Evolutionary conservation across 2,329 filamentous ascomycete genomes (phyloP).

Genomic region (Xylogone sp.): DNA sequence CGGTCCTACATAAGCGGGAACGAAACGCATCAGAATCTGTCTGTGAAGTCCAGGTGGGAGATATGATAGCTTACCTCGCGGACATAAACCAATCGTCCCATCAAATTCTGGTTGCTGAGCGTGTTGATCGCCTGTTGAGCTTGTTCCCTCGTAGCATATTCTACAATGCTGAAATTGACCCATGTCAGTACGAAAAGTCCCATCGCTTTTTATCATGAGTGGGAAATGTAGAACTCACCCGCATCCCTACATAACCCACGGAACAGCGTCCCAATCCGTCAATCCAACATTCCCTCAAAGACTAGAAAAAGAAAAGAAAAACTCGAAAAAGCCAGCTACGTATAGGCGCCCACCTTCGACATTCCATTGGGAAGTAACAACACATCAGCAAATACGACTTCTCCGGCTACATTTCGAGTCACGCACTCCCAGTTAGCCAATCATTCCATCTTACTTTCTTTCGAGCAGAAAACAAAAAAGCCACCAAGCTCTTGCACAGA

Average conservation of each 20-base stretch:
- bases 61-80: conserved; percentile 67
- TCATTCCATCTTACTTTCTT: conserved; percentile 15
- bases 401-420: conserved; percentile 70
- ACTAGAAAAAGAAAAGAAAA: conserved; percentile 53
- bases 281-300: conserved; percentile 93
- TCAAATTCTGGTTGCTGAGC: conserved; percentile 98
- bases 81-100: conserved; percentile 98
- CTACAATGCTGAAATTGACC: conserved; percentile 81
- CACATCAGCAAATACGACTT: conserved; percentile 99
- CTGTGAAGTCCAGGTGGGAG: background rate
- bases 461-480: conserved; percentile 1
- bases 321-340: conserved; percentile 75
- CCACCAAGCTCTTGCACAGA: conserved; percentile 19
- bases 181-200: too few relatives aligned
- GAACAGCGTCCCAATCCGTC: conserved; percentile 95
- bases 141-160: conserved; percentile 99
- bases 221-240: conserved; percentile 65
- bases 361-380: conserved; percentile 99
- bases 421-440: conserved; percentile 33
- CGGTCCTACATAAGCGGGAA: conserved; percentile 68
- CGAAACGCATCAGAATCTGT: conserved; percentile 13
- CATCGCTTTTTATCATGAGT: background rate
- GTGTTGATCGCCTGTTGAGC: conserved; percentile 95
- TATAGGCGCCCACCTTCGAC: conserved; percentile 99
- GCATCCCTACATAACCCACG: conserved; percentile 96